Evolutionary conservation across 345 rosid species (phyloP).

Genomic region (Gossypium arboreum): DNA sequence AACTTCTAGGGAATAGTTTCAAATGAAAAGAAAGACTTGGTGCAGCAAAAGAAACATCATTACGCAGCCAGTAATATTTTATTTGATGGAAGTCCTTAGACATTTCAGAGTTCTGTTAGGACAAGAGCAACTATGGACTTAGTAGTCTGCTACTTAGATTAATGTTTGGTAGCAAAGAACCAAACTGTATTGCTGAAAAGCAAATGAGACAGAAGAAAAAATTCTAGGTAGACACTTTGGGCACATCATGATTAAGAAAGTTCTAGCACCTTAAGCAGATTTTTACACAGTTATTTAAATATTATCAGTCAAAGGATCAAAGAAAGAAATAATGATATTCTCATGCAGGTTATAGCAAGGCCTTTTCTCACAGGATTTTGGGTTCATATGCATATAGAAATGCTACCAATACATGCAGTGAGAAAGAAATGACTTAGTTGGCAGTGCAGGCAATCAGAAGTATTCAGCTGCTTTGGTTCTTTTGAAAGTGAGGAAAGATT

Average conservation of each 20-base stretch:
- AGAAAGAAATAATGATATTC: not conserved
- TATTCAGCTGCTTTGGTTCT: not conserved
- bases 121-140: not conserved
- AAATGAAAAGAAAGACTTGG: not conserved
- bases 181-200: not conserved
- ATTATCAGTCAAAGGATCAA: not conserved
- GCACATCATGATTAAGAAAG: not conserved
- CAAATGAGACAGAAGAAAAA: not conserved
- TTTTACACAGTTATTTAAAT: not conserved
- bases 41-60: not conserved
- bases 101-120: not conserved
- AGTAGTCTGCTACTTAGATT: not conserved
- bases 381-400: not conserved
- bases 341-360: not conserved
- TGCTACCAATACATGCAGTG: not conserved
- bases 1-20: not conserved
- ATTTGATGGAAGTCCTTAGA: not conserved
- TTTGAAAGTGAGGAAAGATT: not conserved
- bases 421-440: not conserved
- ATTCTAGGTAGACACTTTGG: not conserved
- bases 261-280: not conserved
- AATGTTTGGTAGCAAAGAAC: not conserved
- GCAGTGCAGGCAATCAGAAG: not conserved
- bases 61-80: not conserved
- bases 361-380: not conserved